Conservation (phyloP, 495 filamentous ascomycete genomes). For the Annulohypoxylon moriforme region DNA sequence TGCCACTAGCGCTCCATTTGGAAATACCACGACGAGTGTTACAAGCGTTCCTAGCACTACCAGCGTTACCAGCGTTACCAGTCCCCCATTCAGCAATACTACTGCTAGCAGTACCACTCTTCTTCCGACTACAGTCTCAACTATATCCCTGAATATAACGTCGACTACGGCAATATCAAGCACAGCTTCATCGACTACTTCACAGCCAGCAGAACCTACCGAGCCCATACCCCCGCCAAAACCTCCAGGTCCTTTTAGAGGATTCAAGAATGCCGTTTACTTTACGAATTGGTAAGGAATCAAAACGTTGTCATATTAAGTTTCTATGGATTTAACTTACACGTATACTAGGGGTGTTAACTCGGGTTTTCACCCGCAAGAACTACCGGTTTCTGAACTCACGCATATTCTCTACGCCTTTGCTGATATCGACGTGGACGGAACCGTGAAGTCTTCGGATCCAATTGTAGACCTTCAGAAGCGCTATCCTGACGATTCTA, state of each 20-base stretch:
- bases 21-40: background rate
- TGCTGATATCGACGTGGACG: conserved; percentile 55
- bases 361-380: conserved; percentile 67
- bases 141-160: conserved; percentile 2
- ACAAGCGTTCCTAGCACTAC: background rate
- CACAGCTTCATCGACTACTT: conserved; percentile 21
- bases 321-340: conserved; percentile 6
- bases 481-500: conserved; percentile 43
- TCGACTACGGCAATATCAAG: conserved; percentile 6
- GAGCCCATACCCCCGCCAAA: conserved; percentile 21
- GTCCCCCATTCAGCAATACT: conserved; percentile 4
- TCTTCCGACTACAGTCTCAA: conserved; percentile 10
- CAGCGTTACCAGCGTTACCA: background rate
- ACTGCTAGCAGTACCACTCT: conserved; percentile 8
- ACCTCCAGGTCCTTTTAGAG: conserved; percentile 43
- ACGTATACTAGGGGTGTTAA: conserved; percentile 32
- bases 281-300: conserved; percentile 59
- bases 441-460: conserved; percentile 43
- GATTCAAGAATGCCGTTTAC: conserved; percentile 57
- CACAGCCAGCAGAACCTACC: conserved; percentile 29
- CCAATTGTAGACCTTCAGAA: conserved; percentile 36
- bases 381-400: conserved; percentile 85
- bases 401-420: conserved; percentile 89
- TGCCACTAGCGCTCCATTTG: background rate
- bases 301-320: background rate